These are phyloP conservation scores for Aspergillus oerlinghausenensis DNA, from an alignment of 2,329 filamentous ascomycete species.

Conservation along the genomic window DNA sequence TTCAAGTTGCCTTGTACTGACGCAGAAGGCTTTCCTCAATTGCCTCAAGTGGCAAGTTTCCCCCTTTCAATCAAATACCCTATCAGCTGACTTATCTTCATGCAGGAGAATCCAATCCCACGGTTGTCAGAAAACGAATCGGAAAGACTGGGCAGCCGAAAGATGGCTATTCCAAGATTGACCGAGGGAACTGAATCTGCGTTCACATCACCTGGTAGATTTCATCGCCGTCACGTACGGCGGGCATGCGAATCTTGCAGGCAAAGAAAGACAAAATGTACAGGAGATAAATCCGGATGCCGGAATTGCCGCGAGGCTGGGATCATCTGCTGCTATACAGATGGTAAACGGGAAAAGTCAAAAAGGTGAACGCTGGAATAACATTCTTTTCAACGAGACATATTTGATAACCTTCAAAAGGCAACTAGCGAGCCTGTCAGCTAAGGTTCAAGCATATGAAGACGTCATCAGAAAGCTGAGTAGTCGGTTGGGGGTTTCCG, in stretches of 20 bases:
- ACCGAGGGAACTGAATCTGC: constrained; percentile 30
- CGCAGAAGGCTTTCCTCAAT: constrained; percentile 25
- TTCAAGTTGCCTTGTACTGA: constrained; percentile 30
- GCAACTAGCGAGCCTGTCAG: constrained; percentile 38
- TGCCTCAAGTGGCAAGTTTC: constrained; percentile 25
- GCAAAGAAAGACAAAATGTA: constrained; percentile 44
- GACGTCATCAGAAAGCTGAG: constrained; percentile 35
- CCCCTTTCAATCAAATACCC: background rate
- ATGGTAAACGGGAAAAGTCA: constrained; percentile 43
- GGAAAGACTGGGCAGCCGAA: constrained; percentile 19
- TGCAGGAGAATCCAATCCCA: constrained; percentile 22
- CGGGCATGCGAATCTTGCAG: constrained; percentile 45
- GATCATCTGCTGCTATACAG: constrained; percentile 43
- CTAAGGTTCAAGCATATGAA: constrained; percentile 40
- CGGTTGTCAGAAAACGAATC: constrained; percentile 20
- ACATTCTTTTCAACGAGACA: no score
- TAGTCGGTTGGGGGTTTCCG: constrained; percentile 31
- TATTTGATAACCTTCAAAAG: constrained; percentile 16
- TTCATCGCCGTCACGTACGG: constrained; percentile 35
- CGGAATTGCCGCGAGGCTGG: constrained; percentile 41
- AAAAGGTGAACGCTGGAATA: constrained; percentile 32
- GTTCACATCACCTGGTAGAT: constrained; percentile 29
- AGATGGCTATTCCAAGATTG: constrained; percentile 36
- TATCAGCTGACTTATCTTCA: background rate
- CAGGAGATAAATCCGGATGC: constrained; percentile 42